Percentiles rank a stretch among this genome's conserved stretches.
These are phyloP conservation scores for Paecilomyces formosus DNA, from an alignment of 2,329 filamentous ascomycete species.

Conservation along the genomic window DNA sequence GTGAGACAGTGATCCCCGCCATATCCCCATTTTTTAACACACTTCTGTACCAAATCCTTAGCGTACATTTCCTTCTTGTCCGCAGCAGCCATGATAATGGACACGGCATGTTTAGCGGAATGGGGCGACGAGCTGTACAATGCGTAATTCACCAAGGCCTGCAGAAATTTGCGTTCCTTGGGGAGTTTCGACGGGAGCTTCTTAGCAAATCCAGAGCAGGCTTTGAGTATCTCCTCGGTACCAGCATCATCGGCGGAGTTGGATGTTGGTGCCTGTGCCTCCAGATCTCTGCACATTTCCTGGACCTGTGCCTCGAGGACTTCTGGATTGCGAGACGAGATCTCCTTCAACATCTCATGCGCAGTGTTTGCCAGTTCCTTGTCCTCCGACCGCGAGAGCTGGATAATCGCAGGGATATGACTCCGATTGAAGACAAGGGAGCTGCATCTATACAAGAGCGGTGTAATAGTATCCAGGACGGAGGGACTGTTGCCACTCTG, in stretches of 20 bases:
- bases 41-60: slow-evolving; percentile 71
- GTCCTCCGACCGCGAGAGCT: slow-evolving; percentile 76
- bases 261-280: slow-evolving; percentile 68
- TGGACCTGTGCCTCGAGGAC: slow-evolving; percentile 89
- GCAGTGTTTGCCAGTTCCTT: slow-evolving; percentile 69
- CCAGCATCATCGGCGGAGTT: slow-evolving; percentile 60
- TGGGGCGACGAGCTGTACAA: slow-evolving; percentile 72
- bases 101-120: slow-evolving; percentile 88
- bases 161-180: slow-evolving; percentile 69
- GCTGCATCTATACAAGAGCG: slow-evolving; percentile 75
- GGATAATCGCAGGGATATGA: slow-evolving; percentile 83
- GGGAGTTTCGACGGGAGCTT: slow-evolving; percentile 80
- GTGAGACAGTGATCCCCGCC: slow-evolving; percentile 66
- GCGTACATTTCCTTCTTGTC: slow-evolving; percentile 78
- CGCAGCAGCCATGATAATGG: slow-evolving; percentile 71
- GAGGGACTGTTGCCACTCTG: slow-evolving; percentile 56
- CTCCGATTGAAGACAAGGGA: slow-evolving; percentile 89
- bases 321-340: slow-evolving; percentile 80
- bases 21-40: slow-evolving; percentile 66
- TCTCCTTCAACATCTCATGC: slow-evolving; percentile 84
- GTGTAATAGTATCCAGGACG: slow-evolving; percentile 70
- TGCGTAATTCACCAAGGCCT: slow-evolving; percentile 76
- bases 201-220: slow-evolving; percentile 83
- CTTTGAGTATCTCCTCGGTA: slow-evolving; percentile 86
- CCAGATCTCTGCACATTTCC: slow-evolving; percentile 79